phyloP scores from a whole-genome alignment of 768 basidiomycete genomes.

The Termitomyces sp. region DNA sequence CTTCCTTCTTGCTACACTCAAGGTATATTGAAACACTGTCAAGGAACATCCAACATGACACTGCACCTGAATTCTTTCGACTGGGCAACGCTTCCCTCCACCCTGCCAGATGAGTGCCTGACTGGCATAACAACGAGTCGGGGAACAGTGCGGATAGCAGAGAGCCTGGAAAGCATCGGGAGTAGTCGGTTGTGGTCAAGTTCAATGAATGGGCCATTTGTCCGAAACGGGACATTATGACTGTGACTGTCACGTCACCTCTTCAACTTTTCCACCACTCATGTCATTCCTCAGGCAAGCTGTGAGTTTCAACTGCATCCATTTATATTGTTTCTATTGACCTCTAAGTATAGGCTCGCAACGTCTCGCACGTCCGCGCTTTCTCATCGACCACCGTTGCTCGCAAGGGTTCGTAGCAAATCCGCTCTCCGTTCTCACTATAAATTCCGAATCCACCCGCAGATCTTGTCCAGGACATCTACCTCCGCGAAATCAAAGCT shows the following conservation, averaged over 20 bases:
- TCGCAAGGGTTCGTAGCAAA: constrained; percentile 54
- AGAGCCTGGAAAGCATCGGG: constrained; percentile 37
- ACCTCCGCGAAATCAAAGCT: constrained; percentile 81
- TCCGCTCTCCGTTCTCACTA: neutral
- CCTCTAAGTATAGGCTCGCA: constrained; percentile 38
- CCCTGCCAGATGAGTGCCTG: constrained; percentile 33
- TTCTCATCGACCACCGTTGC: constrained; percentile 57
- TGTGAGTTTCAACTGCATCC: constrained; percentile 28
- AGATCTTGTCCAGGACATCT: constrained; percentile 94
- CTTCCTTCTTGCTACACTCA: constrained; percentile 60
- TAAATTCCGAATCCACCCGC: constrained; percentile 37
- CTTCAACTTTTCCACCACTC: constrained; percentile 39
- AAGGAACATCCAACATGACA: constrained; percentile 15
- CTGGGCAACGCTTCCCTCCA: constrained; percentile 56
- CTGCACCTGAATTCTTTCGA: constrained; percentile 59
- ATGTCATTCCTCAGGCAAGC: constrained; percentile 72
- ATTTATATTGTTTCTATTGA: neutral
- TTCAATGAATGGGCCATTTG: constrained; percentile 5
- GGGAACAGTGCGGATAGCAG: constrained; percentile 39
- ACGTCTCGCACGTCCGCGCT: constrained; percentile 44
- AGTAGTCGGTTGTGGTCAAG: constrained; percentile 11
- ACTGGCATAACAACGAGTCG: constrained; percentile 28
- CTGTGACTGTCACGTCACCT: constrained; percentile 37
- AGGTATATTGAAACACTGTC: constrained; percentile 13
- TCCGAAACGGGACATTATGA: constrained; percentile 21